Percentiles rank a stretch among this genome's conserved stretches.
Evolutionary conservation across 163 green algal species (phyloP).

Genomic region (Volvox carteri): DNA sequence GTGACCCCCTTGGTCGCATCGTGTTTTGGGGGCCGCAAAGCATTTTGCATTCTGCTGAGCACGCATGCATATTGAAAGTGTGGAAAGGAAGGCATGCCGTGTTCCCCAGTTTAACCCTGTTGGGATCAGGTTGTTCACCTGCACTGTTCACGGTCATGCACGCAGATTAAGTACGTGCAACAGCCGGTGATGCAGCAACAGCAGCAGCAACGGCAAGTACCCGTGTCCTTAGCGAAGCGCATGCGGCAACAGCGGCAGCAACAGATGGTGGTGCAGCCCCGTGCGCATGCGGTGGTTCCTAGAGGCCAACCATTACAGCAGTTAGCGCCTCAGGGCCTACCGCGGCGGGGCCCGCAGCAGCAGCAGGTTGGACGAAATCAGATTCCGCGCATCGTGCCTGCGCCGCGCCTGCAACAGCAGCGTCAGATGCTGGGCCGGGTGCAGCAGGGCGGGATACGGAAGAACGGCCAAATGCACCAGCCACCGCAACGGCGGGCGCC

Average conservation of each 20-base stretch:
- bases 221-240: not conserved
- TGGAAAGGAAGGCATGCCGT: no score
- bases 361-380: not conserved
- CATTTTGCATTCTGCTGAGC: no score
- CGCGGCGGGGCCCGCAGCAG: conserved; percentile 18
- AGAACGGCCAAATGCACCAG: conserved; percentile 44
- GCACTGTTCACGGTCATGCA: no score
- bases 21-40: no score
- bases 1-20: no score
- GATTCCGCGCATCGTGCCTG: not conserved
- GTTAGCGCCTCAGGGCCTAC: not conserved
- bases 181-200: not conserved
- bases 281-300: no score
- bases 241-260: conserved; percentile 48
- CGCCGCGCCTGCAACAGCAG: conserved; percentile 41
- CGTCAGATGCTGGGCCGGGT: conserved; percentile 29
- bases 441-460: conserved; percentile 43
- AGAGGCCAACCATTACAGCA: no score
- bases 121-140: no score
- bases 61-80: no score
- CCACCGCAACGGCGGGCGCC: conserved; percentile 16
- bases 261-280: not conserved
- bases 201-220: conserved; percentile 17
- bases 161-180: conserved; percentile 37
- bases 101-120: no score